phyloP scores from a whole-genome alignment of 192 early-diverging fungal genomes.

The Phycomyces blakesleeanus region DNA sequence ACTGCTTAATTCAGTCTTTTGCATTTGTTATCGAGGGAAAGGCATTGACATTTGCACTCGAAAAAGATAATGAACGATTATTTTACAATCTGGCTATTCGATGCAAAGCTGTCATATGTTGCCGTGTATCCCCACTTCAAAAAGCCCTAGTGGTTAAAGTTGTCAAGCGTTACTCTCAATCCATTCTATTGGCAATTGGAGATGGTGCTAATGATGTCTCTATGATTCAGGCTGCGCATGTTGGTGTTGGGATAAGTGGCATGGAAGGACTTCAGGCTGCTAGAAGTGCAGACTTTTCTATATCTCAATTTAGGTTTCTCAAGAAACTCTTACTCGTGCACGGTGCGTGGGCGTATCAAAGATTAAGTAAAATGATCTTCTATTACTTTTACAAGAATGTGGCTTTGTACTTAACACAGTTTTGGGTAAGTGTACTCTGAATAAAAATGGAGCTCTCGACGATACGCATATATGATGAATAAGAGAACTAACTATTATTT shows the following conservation, averaged over 20 bases:
- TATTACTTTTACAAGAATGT: constrained; percentile 99
- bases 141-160: constrained; percentile 97
- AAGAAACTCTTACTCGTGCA: constrained; percentile 95
- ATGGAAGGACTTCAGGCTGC: constrained; percentile 97
- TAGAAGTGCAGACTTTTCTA: constrained; percentile 96
- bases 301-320: constrained; percentile 94
- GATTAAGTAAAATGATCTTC: constrained; percentile 91
- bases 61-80: constrained; percentile 72
- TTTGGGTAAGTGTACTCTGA: constrained; percentile 62
- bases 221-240: constrained; percentile 99
- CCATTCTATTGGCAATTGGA: constrained; percentile 93
- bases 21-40: constrained; percentile 96
- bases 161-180: constrained; percentile 87
- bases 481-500: not conserved
- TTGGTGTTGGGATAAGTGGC: constrained; percentile 95
- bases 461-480: not conserved
- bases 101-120: constrained; percentile 96
- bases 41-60: constrained; percentile 88
- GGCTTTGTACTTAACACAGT: constrained; percentile 95
- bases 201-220: constrained; percentile 99
- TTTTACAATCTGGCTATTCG: constrained; percentile 89
- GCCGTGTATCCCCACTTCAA: constrained; percentile 96
- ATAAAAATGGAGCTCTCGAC: not conserved
- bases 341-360: constrained; percentile 95
- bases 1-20: constrained; percentile 42